Base-by-base conservation (phyloP, 805 yeast genomes). In the Candida railenensis region DNA sequence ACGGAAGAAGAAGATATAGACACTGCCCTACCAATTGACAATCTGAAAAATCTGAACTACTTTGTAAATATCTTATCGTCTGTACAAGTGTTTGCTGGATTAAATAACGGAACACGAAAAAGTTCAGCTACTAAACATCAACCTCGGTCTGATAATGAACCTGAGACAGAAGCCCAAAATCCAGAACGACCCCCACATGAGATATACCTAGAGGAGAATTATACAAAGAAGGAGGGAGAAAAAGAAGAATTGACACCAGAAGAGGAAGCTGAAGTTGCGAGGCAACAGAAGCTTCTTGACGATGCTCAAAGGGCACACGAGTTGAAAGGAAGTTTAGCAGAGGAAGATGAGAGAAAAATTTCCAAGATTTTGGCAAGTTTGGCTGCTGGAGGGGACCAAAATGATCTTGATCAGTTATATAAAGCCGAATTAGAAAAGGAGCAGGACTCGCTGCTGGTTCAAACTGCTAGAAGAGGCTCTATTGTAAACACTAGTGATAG, bases 51-150 rank as follows among this genome's bases (percentile, higher is more conserved):
- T 8, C 62, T 55, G 39, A 58, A 57, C 39, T 59, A 61, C 37
- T 55, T 69, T 20, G 45, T 66, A 22, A 57, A 60, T 48, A 49
- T 66, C 40, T 47, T 71, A 4, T 56, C 71, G 16, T 56, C 71
- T 1, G 59, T 70, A 0, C 61, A 59, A 38, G 56, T 67, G 4
- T 60, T 53, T 45, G 53, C 69, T 0, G 73, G 69, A 1, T 43
- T 61, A 5, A 56, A 58, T 1, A 14, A 14, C 4, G 36, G 15
- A 8, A 7, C 7, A 33, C 36, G 36, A 15, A 14, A 33, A 33
- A 15, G 8, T 7, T 14, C 5, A 8, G 7, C 30, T 25, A 11
- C 5, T 11, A 25, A 7, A 25, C 30, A 5, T 25, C 14, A 40
- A 28, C 48, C 39, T 16, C 49, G 42, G 8, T 18, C 39, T 7